A percentile compares a stretch with the other conserved stretches of the same genome.
Conservation (phyloP, 495 filamentous ascomycete genomes). For the Pseudoneurospora amorphoporcata region DNA sequence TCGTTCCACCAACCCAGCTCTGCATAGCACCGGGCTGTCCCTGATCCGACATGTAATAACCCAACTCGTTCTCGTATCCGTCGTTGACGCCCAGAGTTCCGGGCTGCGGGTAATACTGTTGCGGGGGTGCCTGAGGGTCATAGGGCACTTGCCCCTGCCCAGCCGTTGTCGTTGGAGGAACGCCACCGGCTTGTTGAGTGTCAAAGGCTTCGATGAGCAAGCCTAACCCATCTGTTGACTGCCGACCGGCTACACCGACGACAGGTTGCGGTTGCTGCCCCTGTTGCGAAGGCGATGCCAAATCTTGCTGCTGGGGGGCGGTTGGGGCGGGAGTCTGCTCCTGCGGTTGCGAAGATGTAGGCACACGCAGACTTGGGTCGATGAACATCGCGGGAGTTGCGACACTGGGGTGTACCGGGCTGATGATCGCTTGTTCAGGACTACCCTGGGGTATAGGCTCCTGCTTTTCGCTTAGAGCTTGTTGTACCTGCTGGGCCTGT, state of each 20-base stretch:
- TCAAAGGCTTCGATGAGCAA: slow-evolving; percentile 23
- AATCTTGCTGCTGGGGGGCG: background rate
- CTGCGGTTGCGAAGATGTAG: slow-evolving; percentile 6
- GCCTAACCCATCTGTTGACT: slow-evolving; percentile 17
- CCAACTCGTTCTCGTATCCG: slow-evolving; percentile 24
- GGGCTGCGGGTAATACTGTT: slow-evolving; percentile 14
- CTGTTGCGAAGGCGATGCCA: background rate
- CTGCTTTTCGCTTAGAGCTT: background rate
- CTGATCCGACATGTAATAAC: slow-evolving; percentile 19
- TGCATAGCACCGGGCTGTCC: slow-evolving; percentile 7
- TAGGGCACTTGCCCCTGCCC: slow-evolving; percentile 1
- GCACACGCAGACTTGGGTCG: slow-evolving; percentile 14
- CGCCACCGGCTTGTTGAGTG: slow-evolving; percentile 8
- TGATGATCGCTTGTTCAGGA: background rate
- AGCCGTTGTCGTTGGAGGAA: background rate
- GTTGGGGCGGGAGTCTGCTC: background rate
- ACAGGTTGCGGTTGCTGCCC: background rate
- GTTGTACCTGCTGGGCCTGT: background rate
- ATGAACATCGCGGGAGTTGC: slow-evolving; percentile 8
- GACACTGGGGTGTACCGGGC: background rate
- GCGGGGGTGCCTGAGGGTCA: slow-evolving; percentile 12
- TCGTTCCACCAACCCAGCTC: slow-evolving; percentile 12
- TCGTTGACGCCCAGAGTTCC: slow-evolving; percentile 13
- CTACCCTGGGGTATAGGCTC: background rate
- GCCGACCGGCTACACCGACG: slow-evolving; percentile 1